Evolutionary conservation across 2,329 filamentous ascomycete species (phyloP), one percentile per base, ranked within the genome.

Genomic region (Fusarium sp.): DNA sequence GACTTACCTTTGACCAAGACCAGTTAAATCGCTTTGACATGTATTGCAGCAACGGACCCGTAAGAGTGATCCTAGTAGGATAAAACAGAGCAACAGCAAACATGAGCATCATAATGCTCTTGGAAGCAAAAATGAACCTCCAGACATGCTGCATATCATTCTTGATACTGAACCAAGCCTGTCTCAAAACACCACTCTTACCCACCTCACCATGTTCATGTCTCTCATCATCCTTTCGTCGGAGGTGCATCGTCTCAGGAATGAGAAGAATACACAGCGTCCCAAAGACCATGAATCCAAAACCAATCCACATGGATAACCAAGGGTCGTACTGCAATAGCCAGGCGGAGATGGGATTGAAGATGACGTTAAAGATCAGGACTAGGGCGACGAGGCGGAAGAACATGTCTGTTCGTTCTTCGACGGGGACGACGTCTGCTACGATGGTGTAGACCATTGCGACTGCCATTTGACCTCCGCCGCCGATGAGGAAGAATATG

Each of bases 11-110:
- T 42, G 80, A 81, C 82, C 84, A 85, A 10, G 80, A 81, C 80
- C 86, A 84, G 30, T 77, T 54, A 73, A 86, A 88, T 8, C 85
- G 81, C 49, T 83, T 84, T 2, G 83, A 84, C 57, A 85, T 80
- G 70, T 88, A 88, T 71, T 89, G 87, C 4, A 88, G 70, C 8
- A 87, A 62, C 24, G 80, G 79, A 25, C 78, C 75, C 0, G 77
- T 42, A 7, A 81, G 57, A 11, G 77, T 75, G 16, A 81, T 74
- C 2, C 74, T 72, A 18, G 82, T 65, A 1, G 77, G 74, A 11
- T 61, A 68, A n/a, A 61, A 74, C n/a, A 73, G 29, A 0, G 74
- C 73, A 18, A 74, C 76, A 0, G 81, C 79, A 3, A 80, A 6
- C 20, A 83, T 77, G 6, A 86, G 77, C 14, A 81, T 60, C 49